These are phyloP conservation scores for Aureobasidium sp. DNA, from an alignment of 2,329 filamentous ascomycete species.

Conservation along the genomic window DNA sequence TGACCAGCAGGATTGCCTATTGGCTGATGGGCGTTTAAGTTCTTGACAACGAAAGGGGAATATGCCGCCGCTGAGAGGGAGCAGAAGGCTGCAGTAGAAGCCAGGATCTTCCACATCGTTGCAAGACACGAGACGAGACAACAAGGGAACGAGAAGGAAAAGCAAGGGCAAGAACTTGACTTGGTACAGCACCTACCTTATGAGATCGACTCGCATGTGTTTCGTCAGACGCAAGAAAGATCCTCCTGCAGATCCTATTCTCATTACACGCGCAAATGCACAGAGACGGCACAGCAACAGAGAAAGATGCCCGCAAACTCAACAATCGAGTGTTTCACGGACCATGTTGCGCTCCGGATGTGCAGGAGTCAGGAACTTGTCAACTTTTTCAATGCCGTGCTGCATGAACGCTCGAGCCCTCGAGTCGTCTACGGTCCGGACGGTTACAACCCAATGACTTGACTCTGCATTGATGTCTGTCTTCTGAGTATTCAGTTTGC, in stretches of 20 bases:
- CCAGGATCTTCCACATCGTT: not conserved
- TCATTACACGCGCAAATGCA: constrained; percentile 1
- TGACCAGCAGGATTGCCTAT: constrained; percentile 21
- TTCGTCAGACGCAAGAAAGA: not conserved
- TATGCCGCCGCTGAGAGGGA: not conserved
- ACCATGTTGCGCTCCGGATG: constrained; percentile 1
- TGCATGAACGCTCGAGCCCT: not conserved
- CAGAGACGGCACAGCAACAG: not conserved
- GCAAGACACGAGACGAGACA: not conserved
- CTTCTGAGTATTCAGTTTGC: too few relatives aligned
- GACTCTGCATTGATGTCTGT: not conserved
- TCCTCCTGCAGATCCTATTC: not conserved
- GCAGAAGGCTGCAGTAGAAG: not conserved
- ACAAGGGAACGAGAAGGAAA: not conserved
- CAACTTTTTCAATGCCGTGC: constrained; percentile 6
- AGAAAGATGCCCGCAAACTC: not conserved
- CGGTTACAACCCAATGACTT: not conserved
- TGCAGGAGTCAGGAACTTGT: constrained; percentile 2
- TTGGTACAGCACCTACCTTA: not conserved
- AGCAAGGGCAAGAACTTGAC: not conserved
- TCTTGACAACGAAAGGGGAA: constrained; percentile 10
- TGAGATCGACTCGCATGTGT: not conserved
- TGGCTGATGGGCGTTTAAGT: constrained; percentile 21
- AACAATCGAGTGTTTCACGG: not conserved
- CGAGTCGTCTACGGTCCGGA: not conserved